A percentile compares a stretch with the other conserved stretches of the same genome.
Conservation (phyloP, 179 eudicot genomes). For the Silene noctiflora region DNA sequence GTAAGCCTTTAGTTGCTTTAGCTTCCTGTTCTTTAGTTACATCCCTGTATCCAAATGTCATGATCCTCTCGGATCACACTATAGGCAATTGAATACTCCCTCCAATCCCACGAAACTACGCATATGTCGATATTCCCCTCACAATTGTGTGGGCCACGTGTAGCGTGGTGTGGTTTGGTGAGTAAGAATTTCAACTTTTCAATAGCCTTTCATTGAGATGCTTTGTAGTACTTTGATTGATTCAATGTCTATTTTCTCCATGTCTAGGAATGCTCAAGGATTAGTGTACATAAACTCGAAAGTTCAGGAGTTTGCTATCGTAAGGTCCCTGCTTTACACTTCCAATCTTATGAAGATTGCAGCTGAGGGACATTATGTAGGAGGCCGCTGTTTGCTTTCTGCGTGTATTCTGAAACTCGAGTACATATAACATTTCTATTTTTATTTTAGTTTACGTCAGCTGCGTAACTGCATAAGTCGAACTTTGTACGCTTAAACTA, state of each 20-base stretch:
- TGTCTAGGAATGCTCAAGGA: conserved; percentile 17
- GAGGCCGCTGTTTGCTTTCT: not conserved
- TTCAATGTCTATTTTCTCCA: not conserved
- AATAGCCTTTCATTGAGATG: not conserved
- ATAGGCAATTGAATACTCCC: not conserved
- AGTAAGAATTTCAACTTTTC: not conserved
- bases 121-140: too few species aligned
- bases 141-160: too few species aligned
- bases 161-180: too few species aligned
- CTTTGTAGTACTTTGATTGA: not conserved
- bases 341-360: conserved; percentile 2
- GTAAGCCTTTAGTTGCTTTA: conserved; percentile 20
- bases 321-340: not conserved
- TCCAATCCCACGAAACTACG: too few species aligned
- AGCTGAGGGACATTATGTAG: conserved; percentile 12
- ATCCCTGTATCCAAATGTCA: not conserved
- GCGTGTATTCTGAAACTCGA: conserved; percentile 16
- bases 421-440: conserved; percentile 22
- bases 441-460: conserved; percentile 1
- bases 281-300: conserved; percentile 9
- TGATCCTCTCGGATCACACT: not conserved
- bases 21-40: not conserved
- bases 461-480: conserved; percentile 3
- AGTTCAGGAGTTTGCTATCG: not conserved
- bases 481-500: conserved; percentile 1